A percentile compares a stretch with the other conserved stretches of the same genome.
These are phyloP conservation scores for Xylariaceae sp. DNA, from an alignment of 2,329 filamentous ascomycete species.

Conservation along the genomic window DNA sequence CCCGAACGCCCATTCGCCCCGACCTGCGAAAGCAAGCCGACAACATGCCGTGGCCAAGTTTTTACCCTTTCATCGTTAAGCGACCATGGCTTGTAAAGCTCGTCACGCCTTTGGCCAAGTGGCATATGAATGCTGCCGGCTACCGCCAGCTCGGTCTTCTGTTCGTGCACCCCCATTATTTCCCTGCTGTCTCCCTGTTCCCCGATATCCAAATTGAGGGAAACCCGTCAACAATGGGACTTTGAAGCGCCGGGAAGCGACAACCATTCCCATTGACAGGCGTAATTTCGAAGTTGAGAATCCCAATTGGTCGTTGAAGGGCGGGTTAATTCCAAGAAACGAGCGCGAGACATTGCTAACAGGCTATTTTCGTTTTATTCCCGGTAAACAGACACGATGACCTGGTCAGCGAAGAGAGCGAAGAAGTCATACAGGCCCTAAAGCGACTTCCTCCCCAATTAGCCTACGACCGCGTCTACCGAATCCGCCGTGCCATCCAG, in stretches of 20 bases:
- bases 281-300: too few relatives aligned
- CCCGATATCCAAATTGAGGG: not conserved
- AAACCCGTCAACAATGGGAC: not conserved
- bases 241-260: not conserved
- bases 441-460: constrained; percentile 87
- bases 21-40: constrained; percentile 28
- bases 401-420: constrained; percentile 88
- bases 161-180: constrained; percentile 46
- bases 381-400: constrained; percentile 76
- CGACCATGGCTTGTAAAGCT: constrained; percentile 80
- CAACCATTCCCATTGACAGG: not conserved
- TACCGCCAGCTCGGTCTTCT: constrained; percentile 90
- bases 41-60: constrained; percentile 60
- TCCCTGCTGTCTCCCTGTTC: not conserved
- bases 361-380: not conserved
- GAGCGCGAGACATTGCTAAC: too few relatives aligned
- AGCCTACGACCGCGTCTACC: constrained; percentile 95
- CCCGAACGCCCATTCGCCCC: constrained; percentile 10
- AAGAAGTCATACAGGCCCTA: constrained; percentile 79
- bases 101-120: constrained; percentile 77
- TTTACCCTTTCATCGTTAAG: constrained; percentile 73
- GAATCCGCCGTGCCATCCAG: constrained; percentile 92
- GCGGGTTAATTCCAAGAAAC: not conserved
- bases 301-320: not conserved
- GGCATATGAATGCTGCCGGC: constrained; percentile 85